Evolutionary conservation across 75 land plant species (phyloP).

Genomic region (Larix kaempferi): DNA sequence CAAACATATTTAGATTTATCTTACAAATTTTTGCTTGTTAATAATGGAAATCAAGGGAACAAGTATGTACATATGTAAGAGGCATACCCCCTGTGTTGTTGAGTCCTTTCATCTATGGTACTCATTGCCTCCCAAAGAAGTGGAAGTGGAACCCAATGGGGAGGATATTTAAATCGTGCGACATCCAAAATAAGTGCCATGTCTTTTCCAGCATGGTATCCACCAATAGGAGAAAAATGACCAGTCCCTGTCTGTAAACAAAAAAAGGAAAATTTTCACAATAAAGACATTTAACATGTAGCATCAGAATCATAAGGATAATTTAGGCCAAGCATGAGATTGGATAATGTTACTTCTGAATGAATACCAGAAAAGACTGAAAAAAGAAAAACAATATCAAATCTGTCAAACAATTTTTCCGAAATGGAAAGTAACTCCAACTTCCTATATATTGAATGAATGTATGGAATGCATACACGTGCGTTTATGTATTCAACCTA

Average conservation of each 20-base stretch:
- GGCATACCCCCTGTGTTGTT: conserved; percentile 70
- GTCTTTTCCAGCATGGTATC: conserved; percentile 75
- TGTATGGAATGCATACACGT: neutral
- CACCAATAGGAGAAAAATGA: conserved; percentile 94
- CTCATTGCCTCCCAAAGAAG: conserved; percentile 91
- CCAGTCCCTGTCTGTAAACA: conserved; percentile 78
- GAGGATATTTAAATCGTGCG: conserved; percentile 93
- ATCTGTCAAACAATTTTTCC: neutral
- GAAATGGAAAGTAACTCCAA: neutral
- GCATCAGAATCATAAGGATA: neutral
- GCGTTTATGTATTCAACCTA: neutral
- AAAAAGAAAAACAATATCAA: neutral
- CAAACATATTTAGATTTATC: too few species aligned
- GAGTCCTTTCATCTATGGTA: conserved; percentile 64
- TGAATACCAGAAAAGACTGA: neutral
- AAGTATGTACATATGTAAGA: neutral
- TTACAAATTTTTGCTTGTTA: too few species aligned
- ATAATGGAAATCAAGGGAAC: too few species aligned
- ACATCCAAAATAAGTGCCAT: conserved; percentile 92
- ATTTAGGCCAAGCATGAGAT: neutral
- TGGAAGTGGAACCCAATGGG: conserved; percentile 86
- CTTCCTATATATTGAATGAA: neutral
- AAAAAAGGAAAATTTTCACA: neutral
- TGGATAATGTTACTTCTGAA: neutral
- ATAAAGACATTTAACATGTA: neutral